Conservation (phyloP, 495 filamentous ascomycete genomes). For the Hypoxylon intermedium region DNA sequence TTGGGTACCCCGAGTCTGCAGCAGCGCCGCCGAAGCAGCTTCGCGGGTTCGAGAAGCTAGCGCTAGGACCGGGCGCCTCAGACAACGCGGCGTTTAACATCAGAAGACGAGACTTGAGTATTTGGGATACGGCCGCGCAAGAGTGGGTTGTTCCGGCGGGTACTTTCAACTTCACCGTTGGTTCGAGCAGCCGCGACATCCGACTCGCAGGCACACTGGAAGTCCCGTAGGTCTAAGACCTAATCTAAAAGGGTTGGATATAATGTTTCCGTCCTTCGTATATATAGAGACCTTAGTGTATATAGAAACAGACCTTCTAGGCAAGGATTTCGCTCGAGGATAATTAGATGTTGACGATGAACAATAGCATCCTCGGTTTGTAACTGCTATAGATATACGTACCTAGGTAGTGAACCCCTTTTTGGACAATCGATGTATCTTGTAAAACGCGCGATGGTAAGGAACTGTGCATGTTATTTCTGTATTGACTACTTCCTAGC, state of each 20-base stretch:
- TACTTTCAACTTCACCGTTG: slow-evolving; percentile 54
- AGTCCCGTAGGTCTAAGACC: slow-evolving; percentile 22
- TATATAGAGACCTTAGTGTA: not conserved
- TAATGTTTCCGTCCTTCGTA: not conserved
- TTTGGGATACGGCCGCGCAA: slow-evolving; percentile 59
- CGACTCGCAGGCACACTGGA: slow-evolving; percentile 52
- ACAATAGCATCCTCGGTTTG: no score
- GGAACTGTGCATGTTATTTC: no score
- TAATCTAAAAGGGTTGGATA: not conserved
- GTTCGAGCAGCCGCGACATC: slow-evolving; percentile 61
- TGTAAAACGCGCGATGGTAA: no score
- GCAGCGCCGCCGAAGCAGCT: slow-evolving; percentile 62
- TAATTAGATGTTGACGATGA: no score
- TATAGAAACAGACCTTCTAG: not conserved
- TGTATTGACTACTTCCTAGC: no score
- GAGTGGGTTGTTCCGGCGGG: slow-evolving; percentile 62
- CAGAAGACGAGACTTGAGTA: slow-evolving; percentile 60
- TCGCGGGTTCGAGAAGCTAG: slow-evolving; percentile 65
- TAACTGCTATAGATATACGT: no score
- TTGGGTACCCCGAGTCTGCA: slow-evolving; percentile 55
- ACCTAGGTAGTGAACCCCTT: no score
- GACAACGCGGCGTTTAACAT: slow-evolving; percentile 58
- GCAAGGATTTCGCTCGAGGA: no score
- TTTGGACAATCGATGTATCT: no score
- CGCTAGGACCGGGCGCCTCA: slow-evolving; percentile 51